Conservation (phyloP, 257 asterid species). For the Solanum paucissectum region DNA sequence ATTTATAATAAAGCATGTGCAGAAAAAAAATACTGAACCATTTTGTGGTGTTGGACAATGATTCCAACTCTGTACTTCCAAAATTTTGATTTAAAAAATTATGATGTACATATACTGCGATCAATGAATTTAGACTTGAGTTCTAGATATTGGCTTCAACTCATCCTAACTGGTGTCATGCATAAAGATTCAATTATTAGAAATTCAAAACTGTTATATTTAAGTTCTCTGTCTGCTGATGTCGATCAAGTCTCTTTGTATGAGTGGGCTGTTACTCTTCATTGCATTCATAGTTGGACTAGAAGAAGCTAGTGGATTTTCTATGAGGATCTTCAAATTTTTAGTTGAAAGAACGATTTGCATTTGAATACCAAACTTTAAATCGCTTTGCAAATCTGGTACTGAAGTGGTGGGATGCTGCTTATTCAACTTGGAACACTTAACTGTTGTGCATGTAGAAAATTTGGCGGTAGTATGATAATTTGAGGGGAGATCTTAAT, state of each 20-base stretch:
- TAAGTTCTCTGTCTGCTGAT: neutral
- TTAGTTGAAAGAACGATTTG: neutral
- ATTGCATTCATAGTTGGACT: neutral
- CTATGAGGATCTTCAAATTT: neutral
- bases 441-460: neutral
- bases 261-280: neutral
- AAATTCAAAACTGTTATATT: neutral
- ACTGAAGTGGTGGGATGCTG: neutral
- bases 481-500: neutral
- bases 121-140: neutral
- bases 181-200: neutral
- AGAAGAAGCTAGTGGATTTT: neutral
- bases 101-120: neutral
- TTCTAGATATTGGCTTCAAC: neutral
- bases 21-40: neutral
- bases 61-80: neutral
- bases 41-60: no score
- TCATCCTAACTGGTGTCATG: no score
- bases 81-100: neutral
- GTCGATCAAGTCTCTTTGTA: neutral
- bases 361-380: neutral
- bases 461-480: neutral
- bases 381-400: neutral
- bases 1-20: neutral
- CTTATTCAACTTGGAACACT: neutral